These are phyloP conservation scores for Chytriomyces confervae DNA, from an alignment of 192 early-diverging fungal genomes.

Conservation along the genomic window DNA sequence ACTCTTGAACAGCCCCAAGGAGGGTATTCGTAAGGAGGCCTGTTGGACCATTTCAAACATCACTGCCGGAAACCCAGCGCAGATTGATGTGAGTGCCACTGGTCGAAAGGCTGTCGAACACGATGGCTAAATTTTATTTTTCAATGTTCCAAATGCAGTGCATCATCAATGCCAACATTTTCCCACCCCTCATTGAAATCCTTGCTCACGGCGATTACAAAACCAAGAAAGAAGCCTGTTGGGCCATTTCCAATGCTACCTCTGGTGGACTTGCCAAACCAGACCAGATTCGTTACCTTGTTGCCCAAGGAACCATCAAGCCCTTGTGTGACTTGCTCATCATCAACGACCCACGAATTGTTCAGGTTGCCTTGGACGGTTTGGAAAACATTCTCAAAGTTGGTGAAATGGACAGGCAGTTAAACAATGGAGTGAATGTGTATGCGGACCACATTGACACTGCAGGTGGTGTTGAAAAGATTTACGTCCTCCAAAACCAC, in stretches of 20 bases:
- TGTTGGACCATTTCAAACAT: slow-evolving; percentile 99
- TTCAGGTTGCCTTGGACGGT: slow-evolving; percentile 95
- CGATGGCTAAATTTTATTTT: not conserved
- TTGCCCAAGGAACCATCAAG: slow-evolving; percentile 90
- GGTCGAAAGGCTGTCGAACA: not conserved
- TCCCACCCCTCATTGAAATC: slow-evolving; percentile 88
- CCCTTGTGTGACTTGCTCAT: slow-evolving; percentile 93
- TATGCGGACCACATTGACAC: slow-evolving; percentile 92
- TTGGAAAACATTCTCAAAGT: slow-evolving; percentile 98
- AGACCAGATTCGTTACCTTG: slow-evolving; percentile 92
- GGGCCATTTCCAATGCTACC: slow-evolving; percentile 98
- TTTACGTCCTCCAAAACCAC: slow-evolving; percentile 93
- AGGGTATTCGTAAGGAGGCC: slow-evolving; percentile 97
- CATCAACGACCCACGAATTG: slow-evolving; percentile 94
- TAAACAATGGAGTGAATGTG: slow-evolving; percentile 74
- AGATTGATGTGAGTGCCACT: slow-evolving; percentile 69
- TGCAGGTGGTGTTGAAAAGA: slow-evolving; percentile 93
- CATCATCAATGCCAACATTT: slow-evolving; percentile 93
- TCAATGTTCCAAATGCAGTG: slow-evolving; percentile 52
- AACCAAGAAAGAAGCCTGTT: slow-evolving; percentile 99
- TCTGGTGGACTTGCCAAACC: slow-evolving; percentile 88
- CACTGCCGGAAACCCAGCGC: slow-evolving; percentile 90
- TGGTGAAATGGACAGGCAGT: slow-evolving; percentile 81
- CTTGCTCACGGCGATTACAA: slow-evolving; percentile 92
- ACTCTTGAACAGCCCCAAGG: slow-evolving; percentile 87